A percentile compares a stretch with the other conserved stretches of the same genome.
phyloP scores from a whole-genome alignment of 768 basidiomycete species.

The Polyporus arcularius region DNA sequence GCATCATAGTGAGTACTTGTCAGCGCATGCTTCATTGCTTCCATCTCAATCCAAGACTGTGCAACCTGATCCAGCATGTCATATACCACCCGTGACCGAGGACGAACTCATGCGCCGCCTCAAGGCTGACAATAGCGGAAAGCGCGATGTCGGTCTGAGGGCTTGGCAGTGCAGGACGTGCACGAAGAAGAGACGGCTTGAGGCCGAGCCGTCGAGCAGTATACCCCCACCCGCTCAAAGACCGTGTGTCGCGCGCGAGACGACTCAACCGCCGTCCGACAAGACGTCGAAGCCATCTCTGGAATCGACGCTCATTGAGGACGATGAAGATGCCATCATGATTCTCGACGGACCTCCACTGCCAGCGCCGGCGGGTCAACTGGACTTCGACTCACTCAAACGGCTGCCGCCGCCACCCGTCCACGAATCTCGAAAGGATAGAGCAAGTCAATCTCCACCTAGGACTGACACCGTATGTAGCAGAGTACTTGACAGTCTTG shows the following conservation, averaged over 20 bases:
- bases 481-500: too few relatives aligned
- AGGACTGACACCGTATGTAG: too few relatives aligned
- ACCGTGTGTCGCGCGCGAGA: neutral
- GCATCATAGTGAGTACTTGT: slow-evolving; percentile 19
- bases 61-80: slow-evolving; percentile 9
- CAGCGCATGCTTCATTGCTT: neutral
- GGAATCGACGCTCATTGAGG: neutral
- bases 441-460: too few relatives aligned
- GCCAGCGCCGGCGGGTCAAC: too few relatives aligned
- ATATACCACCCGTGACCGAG: slow-evolving; percentile 19
- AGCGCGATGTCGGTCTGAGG: slow-evolving; percentile 4
- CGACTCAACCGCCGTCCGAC: neutral
- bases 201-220: neutral
- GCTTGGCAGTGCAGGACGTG: slow-evolving; percentile 19
- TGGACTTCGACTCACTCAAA: too few relatives aligned
- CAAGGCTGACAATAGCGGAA: slow-evolving; percentile 8
- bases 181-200: slow-evolving; percentile 8
- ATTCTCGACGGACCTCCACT: neutral
- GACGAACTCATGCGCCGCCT: slow-evolving; percentile 14
- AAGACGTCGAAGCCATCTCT: neutral
- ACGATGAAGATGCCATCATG: neutral
- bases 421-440: neutral
- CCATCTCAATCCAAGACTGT: neutral
- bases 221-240: neutral
- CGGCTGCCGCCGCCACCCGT: too few relatives aligned